Conservation (phyloP, 805 yeast genomes). For the Candida hungchunana region DNA sequence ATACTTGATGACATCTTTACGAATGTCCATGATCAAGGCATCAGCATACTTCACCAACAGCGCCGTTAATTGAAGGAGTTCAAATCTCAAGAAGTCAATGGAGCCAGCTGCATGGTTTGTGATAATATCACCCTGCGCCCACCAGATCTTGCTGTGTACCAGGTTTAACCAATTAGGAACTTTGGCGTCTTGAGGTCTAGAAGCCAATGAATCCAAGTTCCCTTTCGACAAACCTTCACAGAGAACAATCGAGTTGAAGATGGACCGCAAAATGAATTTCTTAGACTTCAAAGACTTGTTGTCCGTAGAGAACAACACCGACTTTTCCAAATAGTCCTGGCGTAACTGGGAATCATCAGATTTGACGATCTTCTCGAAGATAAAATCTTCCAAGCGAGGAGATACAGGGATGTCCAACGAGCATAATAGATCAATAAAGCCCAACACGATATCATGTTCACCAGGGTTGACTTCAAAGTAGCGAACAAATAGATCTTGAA, state of each 20-base stretch:
- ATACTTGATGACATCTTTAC: constrained; percentile 86
- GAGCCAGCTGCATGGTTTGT: constrained; percentile 58
- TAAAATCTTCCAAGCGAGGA: constrained; percentile 47
- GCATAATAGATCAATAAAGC: constrained; percentile 40
- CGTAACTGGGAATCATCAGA: constrained; percentile 43
- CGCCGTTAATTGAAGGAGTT: constrained; percentile 77
- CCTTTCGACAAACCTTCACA: constrained; percentile 53
- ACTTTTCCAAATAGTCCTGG: constrained; percentile 45
- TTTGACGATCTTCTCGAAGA: constrained; percentile 53
- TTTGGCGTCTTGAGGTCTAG: constrained; percentile 27
- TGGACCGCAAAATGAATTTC: constrained; percentile 54
- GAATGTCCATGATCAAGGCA: constrained; percentile 47
- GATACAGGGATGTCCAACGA: constrained; percentile 44
- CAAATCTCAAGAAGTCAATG: constrained; percentile 70
- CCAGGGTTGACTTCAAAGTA: constrained; percentile 32
- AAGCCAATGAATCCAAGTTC: constrained; percentile 42
- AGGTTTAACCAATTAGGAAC: constrained; percentile 59
- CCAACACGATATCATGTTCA: constrained; percentile 37
- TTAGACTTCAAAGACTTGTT: constrained; percentile 48
- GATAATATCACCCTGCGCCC: constrained; percentile 48
- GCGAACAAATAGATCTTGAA: constrained; percentile 47
- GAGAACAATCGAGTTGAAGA: constrained; percentile 63
- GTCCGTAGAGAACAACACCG: constrained; percentile 47
- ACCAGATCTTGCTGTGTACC: constrained; percentile 71
- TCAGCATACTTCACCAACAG: constrained; percentile 69